Base-by-base conservation (phyloP, 441 rosid genomes). In the Isatis lusitanica region DNA sequence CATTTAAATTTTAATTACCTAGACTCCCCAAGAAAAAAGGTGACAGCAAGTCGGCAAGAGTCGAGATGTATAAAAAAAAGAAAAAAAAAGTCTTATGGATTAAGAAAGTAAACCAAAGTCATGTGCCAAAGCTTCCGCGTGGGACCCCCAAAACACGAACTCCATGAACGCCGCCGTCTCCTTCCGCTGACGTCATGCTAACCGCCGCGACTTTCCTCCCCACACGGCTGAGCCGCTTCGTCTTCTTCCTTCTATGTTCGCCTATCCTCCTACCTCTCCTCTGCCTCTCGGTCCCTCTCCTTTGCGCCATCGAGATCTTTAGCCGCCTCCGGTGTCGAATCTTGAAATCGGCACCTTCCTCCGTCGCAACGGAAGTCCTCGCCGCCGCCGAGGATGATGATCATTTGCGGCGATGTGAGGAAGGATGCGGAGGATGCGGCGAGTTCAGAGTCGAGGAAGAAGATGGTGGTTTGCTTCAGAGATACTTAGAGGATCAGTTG, bases 401-500 rank as follows among this genome's bases (percentile, higher is more conserved):
- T n/a, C 83, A 74, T n/a, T 77, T 74, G 42, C 61, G 80, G 62
- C 51, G 71, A 46, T 82, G 87, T 42, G 87, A 85, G 40, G 90
- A 84, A 66, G 88, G 86, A 10, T 78, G 75, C 52, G 69, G 81
- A 5, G 65, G 39, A 18, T 40, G 26, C 26, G 26, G 26, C 26
- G 26, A 24, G 26, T 24, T 1, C 26, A 24, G 26, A 24, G 26
- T 24, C 26, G 61, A 59, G 9, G 81, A 38, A 7, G 79, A 63
- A 12, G 83, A 16, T 24, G 68, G 78, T 30, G 82, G 84, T 58
- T 66, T 90, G 74, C 79, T 88, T 52, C 84, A 84, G 46, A 81
- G 91, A 77, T 90, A 88, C 80, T 76, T 88, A 70, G 91, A 88
- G 68, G 91, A 90, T 85, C 91, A 86, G 75, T 52, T 86, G 71